Evolutionary conservation across 805 yeast species (phyloP).

Genomic region (Hanseniaspora lindneri): DNA sequence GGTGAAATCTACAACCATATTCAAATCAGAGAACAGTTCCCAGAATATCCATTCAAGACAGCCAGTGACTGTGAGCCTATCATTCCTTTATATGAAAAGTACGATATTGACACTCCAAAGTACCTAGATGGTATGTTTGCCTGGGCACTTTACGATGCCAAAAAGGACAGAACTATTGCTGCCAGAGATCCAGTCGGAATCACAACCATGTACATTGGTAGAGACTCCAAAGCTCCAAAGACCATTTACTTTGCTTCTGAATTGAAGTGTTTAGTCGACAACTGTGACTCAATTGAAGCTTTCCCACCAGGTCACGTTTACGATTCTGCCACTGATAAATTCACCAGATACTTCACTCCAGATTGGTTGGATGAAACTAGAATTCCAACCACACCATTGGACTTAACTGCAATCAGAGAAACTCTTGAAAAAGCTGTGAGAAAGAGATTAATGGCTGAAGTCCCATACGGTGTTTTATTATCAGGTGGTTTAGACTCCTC

Average conservation of each 20-base stretch:
- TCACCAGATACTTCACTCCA: conserved; percentile 83
- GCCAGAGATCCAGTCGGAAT: conserved; percentile 98
- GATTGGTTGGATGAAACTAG: conserved; percentile 81
- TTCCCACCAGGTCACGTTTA: conserved; percentile 99
- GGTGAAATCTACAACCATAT: conserved; percentile 98
- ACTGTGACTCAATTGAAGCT: conserved; percentile 82
- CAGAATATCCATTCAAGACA: conserved; percentile 68
- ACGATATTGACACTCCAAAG: conserved; percentile 83
- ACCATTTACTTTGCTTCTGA: conserved; percentile 88
- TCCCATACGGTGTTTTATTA: conserved; percentile 92
- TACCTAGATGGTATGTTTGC: conserved; percentile 97
- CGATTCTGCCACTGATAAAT: conserved; percentile 77
- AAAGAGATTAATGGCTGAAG: conserved; percentile 99
- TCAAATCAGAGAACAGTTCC: conserved; percentile 62
- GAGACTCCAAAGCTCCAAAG: conserved; percentile 51
- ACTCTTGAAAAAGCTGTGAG: conserved; percentile 88
- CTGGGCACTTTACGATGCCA: conserved; percentile 76
- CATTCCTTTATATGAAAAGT: conserved; percentile 80
- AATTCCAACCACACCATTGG: conserved; percentile 68
- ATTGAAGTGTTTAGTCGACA: conserved; percentile 83
- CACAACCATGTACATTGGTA: conserved; percentile 92
- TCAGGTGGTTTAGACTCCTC: conserved; percentile 98
- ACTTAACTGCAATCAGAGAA: conserved; percentile 59
- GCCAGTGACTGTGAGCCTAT: conserved; percentile 95
- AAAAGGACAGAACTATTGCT: conserved; percentile 78